Evolutionary conservation across 768 basidiomycete species (phyloP), one percentile per base, ranked within the genome.

Genomic region (Panaeolus papilionaceus): DNA sequence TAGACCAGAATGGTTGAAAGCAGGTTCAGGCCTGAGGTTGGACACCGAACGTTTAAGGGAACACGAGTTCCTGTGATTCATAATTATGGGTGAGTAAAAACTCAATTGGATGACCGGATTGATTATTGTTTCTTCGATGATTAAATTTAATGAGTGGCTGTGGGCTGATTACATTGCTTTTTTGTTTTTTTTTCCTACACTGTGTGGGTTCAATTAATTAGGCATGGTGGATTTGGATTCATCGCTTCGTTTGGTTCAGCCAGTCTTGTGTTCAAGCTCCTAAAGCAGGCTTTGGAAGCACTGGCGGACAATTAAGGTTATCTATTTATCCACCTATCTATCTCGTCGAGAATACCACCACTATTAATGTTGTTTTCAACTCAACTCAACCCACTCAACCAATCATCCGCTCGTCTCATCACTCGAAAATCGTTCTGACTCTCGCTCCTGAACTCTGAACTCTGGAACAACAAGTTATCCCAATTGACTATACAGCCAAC

Each of bases 21-120:
- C 1, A 23, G 23, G 23, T 23, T 23, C 23, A 23, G 91, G 28
- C 77, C 92, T 12, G 73, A 75, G 28, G 58, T 73, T 2, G 70
- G 73, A 14, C 72, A 71, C 69, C n/a, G 70, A 71, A n/a, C 65
- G 67, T 8, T 40, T 10, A 64, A 66, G n/a, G 72, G 23, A 47
- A 49, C 10, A 61, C 67, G 63, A 47, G 68, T 75, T 12, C 73
- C 75, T n/a, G 61, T 75, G 33, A 44, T 75, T 8, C 68, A 73
- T 62, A 75, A 75, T 67, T 90, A 92, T 72, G 90, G 90, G 88
- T 89, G 70, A 75, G 85, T 78, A 23, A 23, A 23, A 23, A 23
- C 23, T 23, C 23, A 23, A 23, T 23, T 23, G 23, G 23, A 23
- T 23, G 23, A 23, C 23, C 23, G 23, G 23, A 23, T 23, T 23